Evolutionary conservation across 768 basidiomycete species (phyloP).

Genomic region (Wakefieldia striispora): DNA sequence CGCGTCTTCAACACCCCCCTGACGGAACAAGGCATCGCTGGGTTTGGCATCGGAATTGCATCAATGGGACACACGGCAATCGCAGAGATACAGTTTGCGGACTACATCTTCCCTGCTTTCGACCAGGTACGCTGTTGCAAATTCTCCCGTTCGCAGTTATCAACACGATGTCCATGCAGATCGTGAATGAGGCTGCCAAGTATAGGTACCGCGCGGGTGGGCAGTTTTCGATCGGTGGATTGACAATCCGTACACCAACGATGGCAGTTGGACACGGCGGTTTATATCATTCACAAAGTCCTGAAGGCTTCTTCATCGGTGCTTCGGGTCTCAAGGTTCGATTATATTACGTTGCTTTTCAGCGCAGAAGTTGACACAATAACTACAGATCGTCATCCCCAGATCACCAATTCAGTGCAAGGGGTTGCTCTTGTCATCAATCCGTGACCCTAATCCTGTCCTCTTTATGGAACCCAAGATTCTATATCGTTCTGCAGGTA

Average conservation of each 20-base stretch:
- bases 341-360: neutral
- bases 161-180: constrained; percentile 37
- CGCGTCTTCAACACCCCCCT: constrained; percentile 95
- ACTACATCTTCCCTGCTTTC: constrained; percentile 93
- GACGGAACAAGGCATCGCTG: constrained; percentile 91
- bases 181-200: constrained; percentile 96
- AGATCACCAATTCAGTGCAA: constrained; percentile 96
- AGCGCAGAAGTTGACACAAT: neutral
- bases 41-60: constrained; percentile 90
- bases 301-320: constrained; percentile 92
- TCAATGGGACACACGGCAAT: constrained; percentile 94
- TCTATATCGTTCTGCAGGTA: constrained; percentile 85
- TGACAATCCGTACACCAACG: constrained; percentile 82
- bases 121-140: constrained; percentile 63
- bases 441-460: constrained; percentile 91
- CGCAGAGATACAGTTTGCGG: constrained; percentile 89
- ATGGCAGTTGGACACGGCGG: constrained; percentile 95
- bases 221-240: constrained; percentile 73
- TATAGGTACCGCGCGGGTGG: constrained; percentile 88
- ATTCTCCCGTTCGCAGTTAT: neutral
- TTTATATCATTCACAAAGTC: constrained; percentile 92
- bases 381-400: constrained; percentile 71
- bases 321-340: constrained; percentile 83
- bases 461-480: constrained; percentile 96
- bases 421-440: constrained; percentile 80